Evolutionary conservation across 768 basidiomycete species (phyloP).

Genomic region (Kwoniella dejecticola): DNA sequence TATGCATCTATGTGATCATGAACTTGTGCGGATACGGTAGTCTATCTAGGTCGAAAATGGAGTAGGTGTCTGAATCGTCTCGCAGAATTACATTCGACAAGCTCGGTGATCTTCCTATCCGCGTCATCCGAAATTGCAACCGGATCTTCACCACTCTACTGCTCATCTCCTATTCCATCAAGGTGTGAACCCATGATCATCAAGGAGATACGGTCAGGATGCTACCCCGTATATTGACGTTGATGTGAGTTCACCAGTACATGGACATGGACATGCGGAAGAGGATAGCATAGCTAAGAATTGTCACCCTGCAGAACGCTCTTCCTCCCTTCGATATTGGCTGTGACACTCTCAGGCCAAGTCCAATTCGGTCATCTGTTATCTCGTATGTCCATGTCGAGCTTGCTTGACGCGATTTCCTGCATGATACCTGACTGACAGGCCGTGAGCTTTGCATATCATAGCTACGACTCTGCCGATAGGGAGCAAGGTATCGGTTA

Average conservation of each 20-base stretch:
- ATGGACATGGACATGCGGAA: not conserved
- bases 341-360: conserved; percentile 10
- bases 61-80: too few species aligned
- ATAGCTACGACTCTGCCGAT: conserved; percentile 10
- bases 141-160: not conserved
- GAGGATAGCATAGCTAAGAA: too few species aligned
- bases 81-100: too few species aligned
- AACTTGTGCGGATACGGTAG: too few species aligned
- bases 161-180: too few species aligned
- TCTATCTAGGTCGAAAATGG: too few species aligned
- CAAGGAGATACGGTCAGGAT: too few species aligned
- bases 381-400: not conserved
- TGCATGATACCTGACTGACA: not conserved
- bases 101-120: too few species aligned
- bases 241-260: not conserved
- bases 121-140: too few species aligned
- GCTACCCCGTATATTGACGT: not conserved
- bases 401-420: not conserved
- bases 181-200: too few species aligned
- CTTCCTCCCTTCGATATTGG: conserved; percentile 13
- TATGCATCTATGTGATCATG: not conserved
- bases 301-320: conserved; percentile 13
- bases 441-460: not conserved
- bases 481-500: conserved; percentile 28
- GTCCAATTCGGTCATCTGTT: conserved; percentile 3